Evolutionary conservation across 805 yeast species (phyloP).

Genomic region (Maudiozyma barnettii): DNA sequence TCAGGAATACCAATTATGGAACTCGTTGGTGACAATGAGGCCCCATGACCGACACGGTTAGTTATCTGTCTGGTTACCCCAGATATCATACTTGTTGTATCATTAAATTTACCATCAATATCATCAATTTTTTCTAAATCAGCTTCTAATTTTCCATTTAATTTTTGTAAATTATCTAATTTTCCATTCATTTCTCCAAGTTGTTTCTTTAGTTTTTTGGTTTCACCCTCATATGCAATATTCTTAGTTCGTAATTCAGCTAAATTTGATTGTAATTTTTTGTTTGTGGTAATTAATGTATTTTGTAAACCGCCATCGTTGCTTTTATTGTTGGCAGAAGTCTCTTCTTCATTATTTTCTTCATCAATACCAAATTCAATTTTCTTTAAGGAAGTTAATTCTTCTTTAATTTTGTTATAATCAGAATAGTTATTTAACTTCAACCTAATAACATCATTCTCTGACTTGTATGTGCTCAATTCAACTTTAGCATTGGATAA

Average conservation of each 20-base stretch:
- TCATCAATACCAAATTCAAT: conserved; percentile 58
- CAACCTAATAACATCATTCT: conserved; percentile 40
- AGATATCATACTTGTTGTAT: conserved; percentile 58
- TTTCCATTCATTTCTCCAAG: conserved; percentile 31
- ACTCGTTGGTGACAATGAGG: conserved; percentile 42
- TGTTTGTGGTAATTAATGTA: conserved; percentile 61
- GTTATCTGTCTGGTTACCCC: conserved; percentile 38
- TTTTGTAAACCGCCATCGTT: conserved; percentile 35
- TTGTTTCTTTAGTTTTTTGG: conserved; percentile 33
- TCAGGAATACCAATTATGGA: conserved; percentile 40
- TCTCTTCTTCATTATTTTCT: conserved; percentile 19
- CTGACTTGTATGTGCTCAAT: conserved; percentile 37
- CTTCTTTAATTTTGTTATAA: conserved; percentile 73
- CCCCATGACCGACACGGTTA: conserved; percentile 22
- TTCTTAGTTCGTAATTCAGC: conserved; percentile 55
- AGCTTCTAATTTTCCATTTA: conserved; percentile 58
- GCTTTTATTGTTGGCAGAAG: conserved; percentile 21
- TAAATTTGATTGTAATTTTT: conserved; percentile 59
- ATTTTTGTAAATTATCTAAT: conserved; percentile 33
- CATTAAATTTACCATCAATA: conserved; percentile 30
- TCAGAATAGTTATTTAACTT: conserved; percentile 48
- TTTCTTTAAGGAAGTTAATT: conserved; percentile 59
- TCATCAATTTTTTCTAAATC: conserved; percentile 59
- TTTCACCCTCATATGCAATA: conserved; percentile 35
- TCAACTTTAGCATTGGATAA: conserved; percentile 38